These are phyloP conservation scores for Amniculicola lignicola DNA, from an alignment of 495 filamentous ascomycete species.

Conservation along the genomic window DNA sequence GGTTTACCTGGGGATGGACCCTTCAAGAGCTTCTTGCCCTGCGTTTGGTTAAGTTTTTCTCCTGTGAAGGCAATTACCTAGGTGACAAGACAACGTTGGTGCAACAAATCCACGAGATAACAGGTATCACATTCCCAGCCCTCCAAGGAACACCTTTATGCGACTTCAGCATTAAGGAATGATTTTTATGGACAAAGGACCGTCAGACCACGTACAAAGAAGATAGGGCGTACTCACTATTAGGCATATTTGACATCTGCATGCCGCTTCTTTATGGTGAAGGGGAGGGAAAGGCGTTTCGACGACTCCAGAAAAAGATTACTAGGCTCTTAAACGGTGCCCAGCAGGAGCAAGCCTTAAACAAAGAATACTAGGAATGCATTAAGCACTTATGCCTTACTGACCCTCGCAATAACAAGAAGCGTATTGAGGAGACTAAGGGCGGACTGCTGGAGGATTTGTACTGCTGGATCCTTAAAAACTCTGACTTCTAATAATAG, in stretches of 20 bases:
- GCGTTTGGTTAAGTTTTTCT: conserved; percentile 11
- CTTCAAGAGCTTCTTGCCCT: conserved; percentile 6
- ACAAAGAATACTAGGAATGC: background rate
- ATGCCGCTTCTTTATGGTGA: conserved; percentile 9
- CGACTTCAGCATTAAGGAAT: conserved; percentile 15
- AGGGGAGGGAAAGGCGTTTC: conserved; percentile 3
- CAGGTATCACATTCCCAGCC: conserved; percentile 1
- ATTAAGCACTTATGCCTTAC: background rate
- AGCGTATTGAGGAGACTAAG: no score
- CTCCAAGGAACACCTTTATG: conserved; percentile 18
- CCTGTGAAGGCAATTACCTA: conserved; percentile 3
- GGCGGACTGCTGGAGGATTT: no score
- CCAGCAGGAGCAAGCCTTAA: no score
- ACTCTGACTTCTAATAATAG: background rate
- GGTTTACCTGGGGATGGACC: no score
- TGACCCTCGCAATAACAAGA: no score
- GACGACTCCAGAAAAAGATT: conserved; percentile 7
- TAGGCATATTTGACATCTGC: conserved; percentile 9
- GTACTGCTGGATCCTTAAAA: background rate
- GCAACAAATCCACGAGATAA: conserved; percentile 13
- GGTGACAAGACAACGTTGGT: conserved; percentile 4
- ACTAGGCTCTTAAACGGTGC: no score
- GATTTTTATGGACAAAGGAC: conserved; percentile 8
- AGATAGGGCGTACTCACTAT: conserved; percentile 10
- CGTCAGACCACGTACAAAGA: conserved; percentile 17